Base-by-base conservation (phyloP, 495 filamentous ascomycete species). In the Parathielavia hyrcaniae region DNA sequence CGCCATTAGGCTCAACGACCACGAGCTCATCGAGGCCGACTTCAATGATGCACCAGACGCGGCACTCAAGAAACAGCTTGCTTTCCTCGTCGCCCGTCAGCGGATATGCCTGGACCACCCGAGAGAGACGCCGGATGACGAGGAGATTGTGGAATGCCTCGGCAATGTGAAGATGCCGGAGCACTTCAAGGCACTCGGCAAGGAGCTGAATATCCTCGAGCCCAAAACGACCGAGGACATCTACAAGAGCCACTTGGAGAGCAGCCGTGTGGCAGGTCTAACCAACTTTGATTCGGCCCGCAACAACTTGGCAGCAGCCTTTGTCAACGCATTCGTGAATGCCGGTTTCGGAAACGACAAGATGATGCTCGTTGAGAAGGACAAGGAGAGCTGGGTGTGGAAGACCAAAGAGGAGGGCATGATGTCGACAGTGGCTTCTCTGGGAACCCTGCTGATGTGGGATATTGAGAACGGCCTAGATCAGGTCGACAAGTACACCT, bases 321-420 rank as follows among this genome's bases (percentile, higher is more conserved):
- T 99, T 64, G 93, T 99, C 50, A 99, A 99, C 69, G 87, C 83
- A 1, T 97, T 99, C 67, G 89, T 90, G 50, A 99, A 99, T 64
- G 90, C 91, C 55, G 93, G 93, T 22, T 99, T 91, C 65, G 90
- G 90, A 22, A 87, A 87, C 50, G 93, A 99, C 68, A 96, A 96
- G 78, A 86, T 97, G 83, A 95, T 99, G 91, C 79, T 97, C 40
- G 85, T 88, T 30, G 84, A 83, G 8, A 78, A 82, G 48, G 84
- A 90, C 59, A 91, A 93, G 75, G 84, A 86, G 39, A 86, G 85
- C 59, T 99, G 95, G 95, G 88, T 97, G 4, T 97, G 90, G 88
- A 99, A 97, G 76, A 97, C 95, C 12, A 97, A 97, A 73, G 91
- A 96, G 38, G 91, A 96, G 62, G 91, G 91, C 62, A 95, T 95